Evolutionary conservation across 306 rosid genomes (phyloP).

Genomic region (Vicia villosa): DNA sequence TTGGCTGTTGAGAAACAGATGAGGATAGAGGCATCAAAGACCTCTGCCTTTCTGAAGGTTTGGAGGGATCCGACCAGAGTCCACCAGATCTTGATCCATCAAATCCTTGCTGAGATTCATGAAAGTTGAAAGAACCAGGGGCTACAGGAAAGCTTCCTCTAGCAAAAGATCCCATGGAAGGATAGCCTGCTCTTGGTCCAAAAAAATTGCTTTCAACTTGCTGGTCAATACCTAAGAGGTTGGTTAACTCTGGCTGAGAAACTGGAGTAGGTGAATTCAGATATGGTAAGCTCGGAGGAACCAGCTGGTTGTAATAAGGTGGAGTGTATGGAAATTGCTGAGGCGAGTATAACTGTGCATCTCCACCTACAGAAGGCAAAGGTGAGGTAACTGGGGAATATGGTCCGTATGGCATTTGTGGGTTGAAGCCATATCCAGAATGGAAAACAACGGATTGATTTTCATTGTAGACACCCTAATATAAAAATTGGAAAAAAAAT

Average conservation of each 20-base stretch:
- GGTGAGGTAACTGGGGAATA: slow-evolving; percentile 88
- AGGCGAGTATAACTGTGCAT: slow-evolving; percentile 69
- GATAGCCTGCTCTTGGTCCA: slow-evolving; percentile 81
- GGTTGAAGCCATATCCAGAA: slow-evolving; percentile 86
- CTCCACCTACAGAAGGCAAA: slow-evolving; percentile 79
- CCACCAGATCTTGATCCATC: slow-evolving; percentile 75
- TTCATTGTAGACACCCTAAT: slow-evolving; percentile 82
- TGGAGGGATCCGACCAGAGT: slow-evolving; percentile 78
- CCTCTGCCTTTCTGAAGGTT: slow-evolving; percentile 70
- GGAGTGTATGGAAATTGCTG: slow-evolving; percentile 79
- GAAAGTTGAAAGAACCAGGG: slow-evolving; percentile 65
- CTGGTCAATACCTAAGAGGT: slow-evolving; percentile 67
- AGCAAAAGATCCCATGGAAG: slow-evolving; percentile 68
- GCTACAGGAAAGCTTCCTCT: slow-evolving; percentile 72
- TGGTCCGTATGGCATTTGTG: slow-evolving; percentile 86
- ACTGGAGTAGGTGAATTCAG: slow-evolving; percentile 65
- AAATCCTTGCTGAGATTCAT: slow-evolving; percentile 76
- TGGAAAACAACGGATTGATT: slow-evolving; percentile 79
- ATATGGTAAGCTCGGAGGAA: slow-evolving; percentile 70
- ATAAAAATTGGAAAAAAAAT: slow-evolving; percentile 5
- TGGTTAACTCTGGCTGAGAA: slow-evolving; percentile 77
- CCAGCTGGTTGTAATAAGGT: slow-evolving; percentile 73
- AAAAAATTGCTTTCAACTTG: slow-evolving; percentile 71
- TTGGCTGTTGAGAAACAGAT: slow-evolving; percentile 77
- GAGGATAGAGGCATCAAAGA: slow-evolving; percentile 68